These are phyloP conservation scores for Claviceps arundinis DNA, from an alignment of 2,329 filamentous ascomycete species.

Conservation along the genomic window DNA sequence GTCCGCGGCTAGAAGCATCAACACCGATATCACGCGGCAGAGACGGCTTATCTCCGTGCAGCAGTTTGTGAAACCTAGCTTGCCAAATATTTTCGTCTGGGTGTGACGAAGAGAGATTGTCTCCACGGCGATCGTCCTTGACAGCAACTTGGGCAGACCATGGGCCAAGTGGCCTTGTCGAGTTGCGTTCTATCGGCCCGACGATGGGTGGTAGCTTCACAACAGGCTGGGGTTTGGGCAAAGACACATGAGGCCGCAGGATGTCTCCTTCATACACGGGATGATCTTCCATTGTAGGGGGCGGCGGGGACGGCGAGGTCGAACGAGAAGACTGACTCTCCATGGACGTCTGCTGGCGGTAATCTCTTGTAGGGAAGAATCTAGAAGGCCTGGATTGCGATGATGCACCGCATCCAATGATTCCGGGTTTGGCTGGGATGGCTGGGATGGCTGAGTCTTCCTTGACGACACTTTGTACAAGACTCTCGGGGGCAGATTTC, in stretches of 20 bases:
- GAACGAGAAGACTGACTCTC: constrained; percentile 27
- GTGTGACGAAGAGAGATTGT: constrained; percentile 9
- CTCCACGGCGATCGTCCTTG: constrained; percentile 17
- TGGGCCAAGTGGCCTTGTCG: constrained; percentile 15
- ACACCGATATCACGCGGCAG: constrained; percentile 47
- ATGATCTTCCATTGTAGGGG: constrained; percentile 56
- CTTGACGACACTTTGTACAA: constrained; percentile 5
- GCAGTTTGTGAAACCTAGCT: constrained; percentile 66
- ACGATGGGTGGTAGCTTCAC: constrained; percentile 63
- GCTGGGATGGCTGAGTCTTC: constrained; percentile 10
- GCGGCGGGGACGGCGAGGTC: constrained; percentile 55
- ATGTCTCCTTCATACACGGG: constrained; percentile 58
- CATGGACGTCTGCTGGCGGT: constrained; percentile 26
- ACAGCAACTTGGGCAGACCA: constrained; percentile 23
- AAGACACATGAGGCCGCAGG: constrained; percentile 51
- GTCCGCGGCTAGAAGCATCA: constrained; percentile 54
- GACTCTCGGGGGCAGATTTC: constrained; percentile 18
- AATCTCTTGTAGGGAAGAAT: constrained; percentile 47
- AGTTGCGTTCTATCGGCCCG: constrained; percentile 12
- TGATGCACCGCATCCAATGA: constrained; percentile 20
- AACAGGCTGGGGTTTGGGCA: constrained; percentile 58
- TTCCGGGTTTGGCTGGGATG: constrained; percentile 13
- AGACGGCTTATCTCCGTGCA: constrained; percentile 53
- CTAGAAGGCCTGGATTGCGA: constrained; percentile 40
- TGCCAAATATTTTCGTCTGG: constrained; percentile 50